Evolutionary conservation across 331 rosid species (phyloP).

Genomic region (Pyrus hybrid): DNA sequence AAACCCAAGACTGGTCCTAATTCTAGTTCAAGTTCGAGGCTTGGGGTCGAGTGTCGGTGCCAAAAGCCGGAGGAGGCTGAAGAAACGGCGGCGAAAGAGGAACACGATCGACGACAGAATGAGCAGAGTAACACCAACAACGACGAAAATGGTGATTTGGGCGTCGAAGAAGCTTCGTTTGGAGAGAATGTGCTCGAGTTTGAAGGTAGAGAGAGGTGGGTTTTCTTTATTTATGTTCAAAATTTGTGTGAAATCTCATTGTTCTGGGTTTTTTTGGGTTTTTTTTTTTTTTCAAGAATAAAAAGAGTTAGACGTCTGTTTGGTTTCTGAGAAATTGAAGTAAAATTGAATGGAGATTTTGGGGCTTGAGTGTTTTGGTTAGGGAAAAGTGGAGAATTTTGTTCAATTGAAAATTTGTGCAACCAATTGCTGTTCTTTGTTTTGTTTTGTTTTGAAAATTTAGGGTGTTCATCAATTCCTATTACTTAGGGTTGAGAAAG

Average conservation of each 20-base stretch:
- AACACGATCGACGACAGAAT: slow-evolving; percentile 8
- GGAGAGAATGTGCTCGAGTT: slow-evolving; percentile 78
- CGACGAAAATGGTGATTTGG: slow-evolving; percentile 29
- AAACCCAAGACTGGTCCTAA: slow-evolving; percentile 31
- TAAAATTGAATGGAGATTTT: neutral
- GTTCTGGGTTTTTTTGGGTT: neutral
- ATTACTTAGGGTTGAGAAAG: neutral
- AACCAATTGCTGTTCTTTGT: neutral
- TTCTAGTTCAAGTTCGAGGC: slow-evolving; percentile 27
- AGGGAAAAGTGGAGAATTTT: neutral
- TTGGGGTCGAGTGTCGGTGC: slow-evolving; percentile 21
- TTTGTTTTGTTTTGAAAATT: neutral
- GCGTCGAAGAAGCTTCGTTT: slow-evolving; percentile 55
- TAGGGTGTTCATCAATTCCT: neutral
- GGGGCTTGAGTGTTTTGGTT: neutral
- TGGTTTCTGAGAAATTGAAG: neutral
- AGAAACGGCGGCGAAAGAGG: slow-evolving; percentile 7
- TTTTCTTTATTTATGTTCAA: neutral
- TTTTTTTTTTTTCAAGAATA: neutral
- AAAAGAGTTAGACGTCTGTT: neutral
- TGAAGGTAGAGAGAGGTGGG: slow-evolving; percentile 76
- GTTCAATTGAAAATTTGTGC: slow-evolving; percentile 1
- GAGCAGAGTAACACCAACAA: neutral
- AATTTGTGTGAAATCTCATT: neutral
- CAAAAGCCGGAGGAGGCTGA: neutral